Percentiles rank a stretch among this genome's conserved stretches.
These are phyloP conservation scores for Xylariaceae sp. DNA, from an alignment of 2,329 filamentous ascomycete species.

Conservation along the genomic window DNA sequence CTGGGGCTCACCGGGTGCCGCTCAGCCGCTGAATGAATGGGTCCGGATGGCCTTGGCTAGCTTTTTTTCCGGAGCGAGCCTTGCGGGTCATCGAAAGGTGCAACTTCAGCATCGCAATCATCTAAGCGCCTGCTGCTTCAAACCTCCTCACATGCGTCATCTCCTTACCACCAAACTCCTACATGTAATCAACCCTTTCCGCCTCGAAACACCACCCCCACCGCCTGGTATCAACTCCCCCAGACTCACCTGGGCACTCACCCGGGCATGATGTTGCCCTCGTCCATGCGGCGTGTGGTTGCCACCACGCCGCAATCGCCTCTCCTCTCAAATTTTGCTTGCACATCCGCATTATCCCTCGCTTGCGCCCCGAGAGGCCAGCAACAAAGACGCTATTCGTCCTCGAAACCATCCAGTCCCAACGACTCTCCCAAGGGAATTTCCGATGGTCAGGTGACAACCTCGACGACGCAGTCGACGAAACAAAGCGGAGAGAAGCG, in stretches of 20 bases:
- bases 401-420: conserved; percentile 65
- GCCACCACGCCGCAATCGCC: conserved; percentile 50
- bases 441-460: conserved; percentile 53
- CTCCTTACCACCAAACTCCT: too few relatives aligned
- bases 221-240: too few relatives aligned
- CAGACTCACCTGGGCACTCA: neutral
- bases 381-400: conserved; percentile 58
- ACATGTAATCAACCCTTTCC: too few relatives aligned
- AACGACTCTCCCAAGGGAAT: conserved; percentile 57
- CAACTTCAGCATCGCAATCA: too few relatives aligned
- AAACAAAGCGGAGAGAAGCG: conserved; percentile 56
- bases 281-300: conserved; percentile 59
- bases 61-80: neutral
- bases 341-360: conserved; percentile 41
- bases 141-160: too few relatives aligned
- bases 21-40: too few relatives aligned
- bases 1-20: too few relatives aligned
- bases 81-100: neutral
- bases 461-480: conserved; percentile 46
- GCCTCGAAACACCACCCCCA: too few relatives aligned
- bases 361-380: conserved; percentile 45
- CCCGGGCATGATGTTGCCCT: conserved; percentile 52
- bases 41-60: too few relatives aligned
- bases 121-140: too few relatives aligned
- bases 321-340: conserved; percentile 47